Evolutionary conservation across 345 rosid species (phyloP).

Genomic region (Geranium brycei): DNA sequence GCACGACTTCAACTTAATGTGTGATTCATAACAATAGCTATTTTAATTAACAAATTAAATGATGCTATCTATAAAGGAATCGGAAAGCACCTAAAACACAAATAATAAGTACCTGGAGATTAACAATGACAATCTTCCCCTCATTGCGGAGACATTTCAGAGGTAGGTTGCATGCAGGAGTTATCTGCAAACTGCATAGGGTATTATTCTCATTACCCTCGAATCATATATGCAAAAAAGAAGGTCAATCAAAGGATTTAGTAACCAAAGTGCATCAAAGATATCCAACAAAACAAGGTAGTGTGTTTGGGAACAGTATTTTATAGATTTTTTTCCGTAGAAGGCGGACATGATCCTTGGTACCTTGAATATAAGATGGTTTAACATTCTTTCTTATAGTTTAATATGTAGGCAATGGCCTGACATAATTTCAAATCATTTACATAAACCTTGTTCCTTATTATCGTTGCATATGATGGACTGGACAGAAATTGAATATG

Average conservation of each 20-base stretch:
- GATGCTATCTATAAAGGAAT: neutral
- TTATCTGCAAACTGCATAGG: constrained; percentile 85
- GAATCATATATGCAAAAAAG: constrained; percentile 6
- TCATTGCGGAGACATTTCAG: constrained; percentile 80
- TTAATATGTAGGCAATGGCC: neutral
- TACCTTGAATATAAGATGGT: neutral
- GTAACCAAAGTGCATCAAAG: neutral
- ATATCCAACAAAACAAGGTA: neutral
- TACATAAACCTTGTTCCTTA: neutral
- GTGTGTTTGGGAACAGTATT: neutral
- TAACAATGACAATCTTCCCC: constrained; percentile 85
- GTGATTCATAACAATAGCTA: neutral
- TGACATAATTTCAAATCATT: neutral
- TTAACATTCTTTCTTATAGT: neutral
- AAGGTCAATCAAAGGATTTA: neutral
- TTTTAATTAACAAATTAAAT: neutral
- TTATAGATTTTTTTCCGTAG: no score
- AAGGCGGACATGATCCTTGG: neutral
- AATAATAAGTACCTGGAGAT: constrained; percentile 60
- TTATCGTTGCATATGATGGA: neutral
- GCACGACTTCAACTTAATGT: neutral
- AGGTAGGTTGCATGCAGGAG: constrained; percentile 98
- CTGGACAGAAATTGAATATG: neutral
- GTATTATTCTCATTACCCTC: constrained; percentile 7
- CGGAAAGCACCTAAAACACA: neutral